These are phyloP conservation scores for Podila horticola DNA, from an alignment of 192 early-diverging fungal genomes.

Conservation along the genomic window DNA sequence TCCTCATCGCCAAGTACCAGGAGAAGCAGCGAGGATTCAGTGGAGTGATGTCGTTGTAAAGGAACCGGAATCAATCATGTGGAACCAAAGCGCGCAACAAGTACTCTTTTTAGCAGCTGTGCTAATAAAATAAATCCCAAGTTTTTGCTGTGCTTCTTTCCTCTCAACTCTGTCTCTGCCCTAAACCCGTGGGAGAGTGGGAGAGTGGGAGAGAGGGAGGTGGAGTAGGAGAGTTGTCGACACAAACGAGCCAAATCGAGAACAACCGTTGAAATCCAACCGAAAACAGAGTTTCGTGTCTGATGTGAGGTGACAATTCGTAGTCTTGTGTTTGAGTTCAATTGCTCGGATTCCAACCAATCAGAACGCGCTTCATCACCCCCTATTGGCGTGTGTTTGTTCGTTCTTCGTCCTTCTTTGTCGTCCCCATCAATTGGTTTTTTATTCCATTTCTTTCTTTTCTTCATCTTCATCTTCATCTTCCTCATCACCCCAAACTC, in stretches of 20 bases:
- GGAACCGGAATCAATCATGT: neutral
- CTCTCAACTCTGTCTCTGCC: too few species aligned
- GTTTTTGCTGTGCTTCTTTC: too few species aligned
- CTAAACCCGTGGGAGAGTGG: too few species aligned
- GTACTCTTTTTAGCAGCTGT: neutral
- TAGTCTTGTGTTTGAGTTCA: too few species aligned
- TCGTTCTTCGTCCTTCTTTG: neutral
- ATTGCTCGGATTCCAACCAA: slow-evolving; percentile 20
- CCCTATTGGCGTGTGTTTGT: neutral
- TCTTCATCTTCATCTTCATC: neutral
- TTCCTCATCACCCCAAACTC: slow-evolving; percentile 5
- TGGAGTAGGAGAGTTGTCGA: too few species aligned
- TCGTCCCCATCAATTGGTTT: neutral
- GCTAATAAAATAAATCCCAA: too few species aligned
- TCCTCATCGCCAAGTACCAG: slow-evolving; percentile 91
- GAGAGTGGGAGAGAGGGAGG: too few species aligned
- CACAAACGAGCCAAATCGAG: too few species aligned
- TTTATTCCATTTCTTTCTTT: neutral
- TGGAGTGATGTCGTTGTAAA: slow-evolving; percentile 21
- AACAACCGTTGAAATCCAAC: too few species aligned
- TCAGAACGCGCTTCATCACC: slow-evolving; percentile 47
- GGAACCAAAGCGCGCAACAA: neutral
- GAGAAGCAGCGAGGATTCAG: slow-evolving; percentile 60
- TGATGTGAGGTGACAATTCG: too few species aligned
- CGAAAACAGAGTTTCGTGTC: too few species aligned